Evolutionary conservation across 257 asterid species (phyloP).

Genomic region (Solanum chilense): DNA sequence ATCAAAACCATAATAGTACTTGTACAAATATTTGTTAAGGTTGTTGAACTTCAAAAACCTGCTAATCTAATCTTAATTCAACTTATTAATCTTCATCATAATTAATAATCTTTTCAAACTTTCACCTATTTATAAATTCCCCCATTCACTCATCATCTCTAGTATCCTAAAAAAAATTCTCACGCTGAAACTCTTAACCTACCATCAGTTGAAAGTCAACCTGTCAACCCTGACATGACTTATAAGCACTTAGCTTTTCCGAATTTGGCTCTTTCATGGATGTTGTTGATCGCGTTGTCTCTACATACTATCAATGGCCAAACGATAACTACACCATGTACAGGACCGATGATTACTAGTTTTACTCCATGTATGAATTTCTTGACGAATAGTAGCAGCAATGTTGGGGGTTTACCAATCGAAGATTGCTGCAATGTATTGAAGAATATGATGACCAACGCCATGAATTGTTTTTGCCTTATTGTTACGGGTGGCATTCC

Average conservation of each 20-base stretch:
- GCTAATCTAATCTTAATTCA: background rate
- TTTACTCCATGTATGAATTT: conserved; percentile 54
- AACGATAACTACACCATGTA: conserved; percentile 21
- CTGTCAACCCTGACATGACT: background rate
- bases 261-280: background rate
- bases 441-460: conserved; percentile 6
- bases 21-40: conserved; percentile 29
- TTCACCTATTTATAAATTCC: conserved; percentile 14
- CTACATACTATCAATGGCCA: conserved; percentile 9
- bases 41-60: conserved; percentile 45
- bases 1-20: background rate
- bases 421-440: conserved; percentile 43
- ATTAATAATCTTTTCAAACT: background rate
- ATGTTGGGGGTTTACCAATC: conserved; percentile 32
- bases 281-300: background rate
- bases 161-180: background rate
- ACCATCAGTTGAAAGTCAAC: background rate
- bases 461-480: conserved; percentile 19
- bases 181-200: background rate
- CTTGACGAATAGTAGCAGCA: conserved; percentile 31
- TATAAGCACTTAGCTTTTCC: background rate
- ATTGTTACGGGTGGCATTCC: conserved; percentile 23
- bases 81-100: background rate
- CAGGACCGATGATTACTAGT: conserved; percentile 52
- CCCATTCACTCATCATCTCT: background rate